These are phyloP conservation scores for Candida quercuum DNA, from an alignment of 805 yeast genomes.

Conservation along the genomic window DNA sequence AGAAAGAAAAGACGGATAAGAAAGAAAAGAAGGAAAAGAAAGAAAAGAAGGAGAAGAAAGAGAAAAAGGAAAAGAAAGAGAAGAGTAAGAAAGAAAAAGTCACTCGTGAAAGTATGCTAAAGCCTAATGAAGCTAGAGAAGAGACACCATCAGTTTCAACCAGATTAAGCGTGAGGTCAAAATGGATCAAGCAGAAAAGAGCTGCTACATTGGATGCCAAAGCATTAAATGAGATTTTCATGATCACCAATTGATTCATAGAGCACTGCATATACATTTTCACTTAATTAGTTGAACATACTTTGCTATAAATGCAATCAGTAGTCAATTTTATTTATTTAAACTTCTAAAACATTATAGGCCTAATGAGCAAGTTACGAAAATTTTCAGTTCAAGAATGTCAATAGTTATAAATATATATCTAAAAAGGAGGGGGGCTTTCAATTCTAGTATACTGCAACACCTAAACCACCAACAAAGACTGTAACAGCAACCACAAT, in stretches of 20 bases:
- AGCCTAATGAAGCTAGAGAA: conserved; percentile 28
- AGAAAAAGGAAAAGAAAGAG: conserved; percentile 24
- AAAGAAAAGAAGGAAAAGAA: conserved; percentile 24
- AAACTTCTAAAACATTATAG: no score
- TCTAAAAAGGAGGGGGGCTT: neutral
- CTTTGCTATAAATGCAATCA: no score
- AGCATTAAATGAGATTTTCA: conserved; percentile 87
- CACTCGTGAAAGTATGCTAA: conserved; percentile 37
- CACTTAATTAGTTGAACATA: no score
- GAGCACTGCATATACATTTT: no score
- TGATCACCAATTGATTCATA: conserved; percentile 51
- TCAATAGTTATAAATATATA: no score
- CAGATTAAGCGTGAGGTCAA: conserved; percentile 73
- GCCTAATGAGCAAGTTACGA: no score
- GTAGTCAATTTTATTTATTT: no score
- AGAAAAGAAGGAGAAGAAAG: conserved; percentile 25
- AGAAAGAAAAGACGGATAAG: conserved; percentile 23
- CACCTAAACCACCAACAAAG: conserved; percentile 40
- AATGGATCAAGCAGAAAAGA: conserved; percentile 84
- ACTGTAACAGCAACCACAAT: conserved; percentile 28
- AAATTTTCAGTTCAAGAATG: no score
- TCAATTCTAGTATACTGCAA: conserved; percentile 22
- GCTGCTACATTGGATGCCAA: conserved; percentile 88
- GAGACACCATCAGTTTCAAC: conserved; percentile 37
- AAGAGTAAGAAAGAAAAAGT: conserved; percentile 26